Conservation (phyloP, 306 rosid genomes). For the Rubus idaeus region DNA sequence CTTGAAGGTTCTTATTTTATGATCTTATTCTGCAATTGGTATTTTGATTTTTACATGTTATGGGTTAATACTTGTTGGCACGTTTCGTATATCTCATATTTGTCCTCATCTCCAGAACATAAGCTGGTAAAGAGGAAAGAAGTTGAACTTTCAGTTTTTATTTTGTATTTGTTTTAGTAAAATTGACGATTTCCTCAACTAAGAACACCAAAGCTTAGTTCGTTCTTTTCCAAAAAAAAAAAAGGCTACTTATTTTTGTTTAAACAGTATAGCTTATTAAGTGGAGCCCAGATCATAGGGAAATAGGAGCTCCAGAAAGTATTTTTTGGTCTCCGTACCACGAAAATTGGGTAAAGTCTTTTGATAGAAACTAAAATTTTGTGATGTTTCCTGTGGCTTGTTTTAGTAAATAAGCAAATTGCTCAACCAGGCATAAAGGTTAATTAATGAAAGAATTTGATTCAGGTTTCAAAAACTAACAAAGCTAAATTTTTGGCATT, state of each 20-base stretch:
- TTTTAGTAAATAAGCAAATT: not conserved
- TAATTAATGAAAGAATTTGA: not conserved
- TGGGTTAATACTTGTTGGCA: not conserved
- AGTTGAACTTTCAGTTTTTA: not conserved
- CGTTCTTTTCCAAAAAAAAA: not conserved
- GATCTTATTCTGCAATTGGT: slow-evolving; percentile 1
- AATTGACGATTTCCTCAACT: not conserved
- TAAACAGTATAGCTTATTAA: not conserved
- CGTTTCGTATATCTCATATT: not conserved
- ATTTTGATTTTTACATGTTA: slow-evolving; percentile 4
- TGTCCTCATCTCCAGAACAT: not conserved
- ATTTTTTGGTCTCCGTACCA: not conserved
- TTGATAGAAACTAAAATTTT: not conserved
- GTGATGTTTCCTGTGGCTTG: slow-evolving; percentile 6
- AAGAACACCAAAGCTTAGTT: not conserved
- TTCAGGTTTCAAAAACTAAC: not conserved
- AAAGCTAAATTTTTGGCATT: not conserved
- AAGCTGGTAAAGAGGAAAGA: not conserved
- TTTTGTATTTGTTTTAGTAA: not conserved
- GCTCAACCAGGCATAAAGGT: not conserved
- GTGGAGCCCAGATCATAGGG: not conserved
- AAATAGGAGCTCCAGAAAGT: not conserved
- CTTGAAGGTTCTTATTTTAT: not conserved
- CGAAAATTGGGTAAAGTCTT: not conserved
- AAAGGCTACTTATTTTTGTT: not conserved